Evolutionary conservation across 805 yeast species (phyloP), one percentile per base, ranked within the genome.

Genomic region (Starmera dryadoides): DNA sequence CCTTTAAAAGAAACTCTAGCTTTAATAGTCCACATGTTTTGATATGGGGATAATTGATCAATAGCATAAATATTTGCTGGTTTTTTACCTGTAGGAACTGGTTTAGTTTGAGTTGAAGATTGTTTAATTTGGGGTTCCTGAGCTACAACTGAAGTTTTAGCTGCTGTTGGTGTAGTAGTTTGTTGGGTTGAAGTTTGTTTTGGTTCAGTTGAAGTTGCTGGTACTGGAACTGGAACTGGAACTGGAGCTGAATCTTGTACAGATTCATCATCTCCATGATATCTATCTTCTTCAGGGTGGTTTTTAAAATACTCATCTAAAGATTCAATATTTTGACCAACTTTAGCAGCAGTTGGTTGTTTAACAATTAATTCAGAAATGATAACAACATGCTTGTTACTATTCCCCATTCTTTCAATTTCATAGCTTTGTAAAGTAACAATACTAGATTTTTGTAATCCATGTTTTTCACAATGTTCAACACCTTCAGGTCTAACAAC

Each of bases 1-100:
- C 91, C 79, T 61, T 91, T 93, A 60, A 73, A 80, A 1, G 95
- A 80, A 20, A 88, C 93, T 56, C 98, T 79, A 1, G 94, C 98
- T 53, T 86, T 87, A 52, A 93, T 86, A 6, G 91, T 81, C 98
- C 98, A 93, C 37, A 73, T 69, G 56, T 80, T 83, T 58, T 86
- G 93, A 59, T 85, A 93, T 8, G 98, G 98, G 11, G 96, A 86
- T 37, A 93, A 67, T 46, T 81, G 86, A 55, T 86, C 96, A 49
- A 89, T 86, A 10, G 94, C 83, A 49, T 75, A 76, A 30, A 84
- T 67, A 40, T 64, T 65, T 23, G 73, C 69, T 34, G 58, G 62
- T 10, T 59, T 51, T 37, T 47, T 53, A 39, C 59, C 60, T 26
- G 62, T 16, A 2, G 35, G n/a, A 9, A 6, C n/a, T n/a, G 42